A percentile compares a stretch with the other conserved stretches of the same genome.
Evolutionary conservation across 768 basidiomycete genomes (phyloP).

Genomic region (Lepiota subincarnata): DNA sequence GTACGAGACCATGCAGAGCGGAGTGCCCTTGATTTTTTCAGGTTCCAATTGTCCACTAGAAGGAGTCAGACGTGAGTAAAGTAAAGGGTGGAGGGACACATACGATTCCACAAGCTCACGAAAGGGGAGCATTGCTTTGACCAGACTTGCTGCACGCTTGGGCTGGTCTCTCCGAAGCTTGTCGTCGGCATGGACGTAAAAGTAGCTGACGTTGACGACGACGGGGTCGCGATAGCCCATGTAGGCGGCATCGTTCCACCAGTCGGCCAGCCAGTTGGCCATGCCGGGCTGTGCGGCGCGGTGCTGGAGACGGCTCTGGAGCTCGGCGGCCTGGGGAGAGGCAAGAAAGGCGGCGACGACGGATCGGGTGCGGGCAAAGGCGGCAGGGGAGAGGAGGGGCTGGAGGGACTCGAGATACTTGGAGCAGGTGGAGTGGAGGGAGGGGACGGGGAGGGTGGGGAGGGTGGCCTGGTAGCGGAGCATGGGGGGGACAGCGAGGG

Average conservation of each 20-base stretch:
- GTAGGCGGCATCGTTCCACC: slow-evolving; percentile 96
- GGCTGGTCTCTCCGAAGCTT: slow-evolving; percentile 48
- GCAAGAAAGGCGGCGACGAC: slow-evolving; percentile 65
- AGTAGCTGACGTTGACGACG: slow-evolving; percentile 92
- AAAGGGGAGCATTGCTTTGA: slow-evolving; percentile 86
- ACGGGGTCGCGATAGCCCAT: slow-evolving; percentile 88
- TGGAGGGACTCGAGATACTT: slow-evolving; percentile 87
- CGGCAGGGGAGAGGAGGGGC: slow-evolving; percentile 67
- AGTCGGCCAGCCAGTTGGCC: slow-evolving; percentile 89
- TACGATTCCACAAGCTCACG: slow-evolving; percentile 79
- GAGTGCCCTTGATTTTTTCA: slow-evolving; percentile 72
- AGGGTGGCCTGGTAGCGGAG: slow-evolving; percentile 70
- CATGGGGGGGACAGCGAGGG: slow-evolving; percentile 51
- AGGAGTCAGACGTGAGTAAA: not conserved
- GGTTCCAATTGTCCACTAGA: slow-evolving; percentile 75
- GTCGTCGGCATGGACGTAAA: slow-evolving; percentile 83
- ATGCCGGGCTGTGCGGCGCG: slow-evolving; percentile 58
- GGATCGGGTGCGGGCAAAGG: slow-evolving; percentile 53
- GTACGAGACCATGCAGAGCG: slow-evolving; percentile 92
- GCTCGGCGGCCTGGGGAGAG: slow-evolving; percentile 62
- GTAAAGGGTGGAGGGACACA: slow-evolving; percentile 20
- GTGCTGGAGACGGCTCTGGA: slow-evolving; percentile 75
- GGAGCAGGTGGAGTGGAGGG: slow-evolving; percentile 72
- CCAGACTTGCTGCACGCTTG: slow-evolving; percentile 71
- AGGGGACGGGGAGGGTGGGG: slow-evolving; percentile 78